phyloP scores from a whole-genome alignment of 495 filamentous ascomycete species.

The Aspergillus egyptiacus region DNA sequence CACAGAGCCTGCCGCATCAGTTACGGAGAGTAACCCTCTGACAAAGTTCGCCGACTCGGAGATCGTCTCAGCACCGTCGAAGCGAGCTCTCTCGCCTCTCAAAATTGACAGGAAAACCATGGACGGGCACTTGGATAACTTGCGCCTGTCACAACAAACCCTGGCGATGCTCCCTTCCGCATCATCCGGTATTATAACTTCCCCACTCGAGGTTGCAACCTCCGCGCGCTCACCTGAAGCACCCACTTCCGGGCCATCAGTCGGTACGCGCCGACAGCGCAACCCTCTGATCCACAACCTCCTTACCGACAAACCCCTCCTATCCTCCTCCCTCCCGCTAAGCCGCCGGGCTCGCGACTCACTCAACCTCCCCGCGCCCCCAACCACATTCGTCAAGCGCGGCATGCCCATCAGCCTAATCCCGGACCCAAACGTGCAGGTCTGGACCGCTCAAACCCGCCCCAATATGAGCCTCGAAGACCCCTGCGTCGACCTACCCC shows the following conservation, averaged over 20 bases:
- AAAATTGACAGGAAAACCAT: slow-evolving; percentile 19
- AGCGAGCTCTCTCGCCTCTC: slow-evolving; percentile 4
- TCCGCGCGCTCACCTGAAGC: slow-evolving; percentile 43
- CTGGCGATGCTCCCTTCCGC: slow-evolving; percentile 76
- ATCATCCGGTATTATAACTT: slow-evolving; percentile 83
- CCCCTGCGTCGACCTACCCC: slow-evolving; percentile 72
- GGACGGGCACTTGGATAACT: slow-evolving; percentile 62
- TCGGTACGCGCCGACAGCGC: slow-evolving; percentile 67
- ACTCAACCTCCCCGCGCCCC: slow-evolving; percentile 31
- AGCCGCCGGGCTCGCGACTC: slow-evolving; percentile 42
- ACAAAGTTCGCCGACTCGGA: slow-evolving; percentile 41
- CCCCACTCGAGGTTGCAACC: slow-evolving; percentile 73
- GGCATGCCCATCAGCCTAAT: slow-evolving; percentile 85
- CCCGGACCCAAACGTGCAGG: slow-evolving; percentile 55
- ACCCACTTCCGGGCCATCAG: slow-evolving; percentile 44
- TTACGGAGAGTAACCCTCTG: slow-evolving; percentile 41
- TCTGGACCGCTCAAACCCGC: slow-evolving; percentile 61
- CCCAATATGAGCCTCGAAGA: slow-evolving; percentile 61
- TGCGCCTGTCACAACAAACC: slow-evolving; percentile 58
- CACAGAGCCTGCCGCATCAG: slow-evolving; percentile 13
- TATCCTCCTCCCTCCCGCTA: slow-evolving; percentile 82
- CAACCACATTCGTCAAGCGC: slow-evolving; percentile 79
- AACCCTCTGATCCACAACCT: slow-evolving; percentile 97
- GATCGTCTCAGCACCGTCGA: slow-evolving; percentile 17
- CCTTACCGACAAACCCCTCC: slow-evolving; percentile 86